Evolutionary conservation across 768 basidiomycete species (phyloP).

Genomic region (Mycena indigotica): DNA sequence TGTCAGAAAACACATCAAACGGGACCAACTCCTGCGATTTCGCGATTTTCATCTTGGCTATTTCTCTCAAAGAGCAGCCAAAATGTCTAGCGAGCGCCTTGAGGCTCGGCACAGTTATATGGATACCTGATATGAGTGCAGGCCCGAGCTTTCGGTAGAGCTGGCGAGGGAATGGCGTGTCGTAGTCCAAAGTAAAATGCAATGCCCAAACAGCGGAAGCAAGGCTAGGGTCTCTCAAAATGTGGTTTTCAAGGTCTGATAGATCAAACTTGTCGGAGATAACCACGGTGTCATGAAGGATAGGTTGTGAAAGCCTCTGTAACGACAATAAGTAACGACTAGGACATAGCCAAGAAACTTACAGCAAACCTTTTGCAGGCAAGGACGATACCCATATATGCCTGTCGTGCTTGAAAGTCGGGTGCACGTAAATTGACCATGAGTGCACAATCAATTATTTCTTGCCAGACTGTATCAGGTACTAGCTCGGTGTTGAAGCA

Average conservation of each 20-base stretch:
- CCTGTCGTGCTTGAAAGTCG: neutral
- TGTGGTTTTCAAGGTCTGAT: neutral
- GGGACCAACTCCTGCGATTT: conserved; percentile 1
- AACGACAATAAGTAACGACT: neutral
- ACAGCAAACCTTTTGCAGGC: conserved; percentile 18
- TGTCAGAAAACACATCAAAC: conserved; percentile 3
- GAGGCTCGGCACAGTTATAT: neutral
- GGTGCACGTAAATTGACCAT: neutral
- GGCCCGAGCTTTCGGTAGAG: conserved; percentile 3
- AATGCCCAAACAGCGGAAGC: neutral
- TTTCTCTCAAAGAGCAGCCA: conserved; percentile 7
- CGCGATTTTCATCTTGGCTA: conserved; percentile 7
- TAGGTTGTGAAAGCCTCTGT: conserved; percentile 10
- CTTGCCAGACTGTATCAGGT: neutral
- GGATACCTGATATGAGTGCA: neutral
- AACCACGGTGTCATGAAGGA: neutral
- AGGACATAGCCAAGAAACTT: neutral
- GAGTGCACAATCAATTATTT: conserved; percentile 4
- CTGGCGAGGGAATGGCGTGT: neutral
- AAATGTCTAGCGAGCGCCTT: conserved; percentile 6
- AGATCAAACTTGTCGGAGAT: neutral
- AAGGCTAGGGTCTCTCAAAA: neutral
- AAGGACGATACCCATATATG: neutral
- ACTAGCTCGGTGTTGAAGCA: neutral
- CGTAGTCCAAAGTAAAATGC: neutral